Evolutionary conservation across 2,329 filamentous ascomycete species (phyloP).

Genomic region (Cladosporium halotolerans): DNA sequence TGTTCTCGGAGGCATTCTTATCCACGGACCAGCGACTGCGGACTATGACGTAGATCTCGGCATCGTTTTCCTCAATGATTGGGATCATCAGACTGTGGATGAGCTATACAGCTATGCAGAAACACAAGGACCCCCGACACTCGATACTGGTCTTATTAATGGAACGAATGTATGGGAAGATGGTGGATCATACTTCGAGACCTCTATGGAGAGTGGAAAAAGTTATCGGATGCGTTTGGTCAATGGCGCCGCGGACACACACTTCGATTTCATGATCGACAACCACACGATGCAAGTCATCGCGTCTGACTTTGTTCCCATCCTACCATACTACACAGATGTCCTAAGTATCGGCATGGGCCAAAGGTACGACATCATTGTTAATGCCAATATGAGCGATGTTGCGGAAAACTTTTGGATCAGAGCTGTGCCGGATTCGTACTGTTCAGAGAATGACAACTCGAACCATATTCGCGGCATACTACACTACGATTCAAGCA

Average conservation of each 20-base stretch:
- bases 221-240: constrained; percentile 40
- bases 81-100: constrained; percentile 28
- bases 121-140: constrained; percentile 25
- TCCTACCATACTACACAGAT: constrained; percentile 35
- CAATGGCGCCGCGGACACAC: constrained; percentile 35
- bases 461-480: constrained; percentile 27
- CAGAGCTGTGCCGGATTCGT: constrained; percentile 34
- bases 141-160: constrained; percentile 31
- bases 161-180: constrained; percentile 25
- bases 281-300: constrained; percentile 40
- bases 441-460: constrained; percentile 34
- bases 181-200: constrained; percentile 21
- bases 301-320: constrained; percentile 38
- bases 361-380: constrained; percentile 31
- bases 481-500: constrained; percentile 32
- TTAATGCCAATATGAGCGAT: constrained; percentile 26
- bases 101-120: constrained; percentile 22
- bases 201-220: constrained; percentile 33
- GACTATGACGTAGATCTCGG: constrained; percentile 38
- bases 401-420: constrained; percentile 29
- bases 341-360: constrained; percentile 33
- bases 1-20: constrained; percentile 34
- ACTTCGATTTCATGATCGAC: constrained; percentile 35
- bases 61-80: constrained; percentile 35
- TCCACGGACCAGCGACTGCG: constrained; percentile 33